Percentiles rank a stretch among this genome's conserved stretches.
phyloP scores from a whole-genome alignment of 2,329 filamentous ascomycete genomes.

The Rhexocercosporidium sp. region DNA sequence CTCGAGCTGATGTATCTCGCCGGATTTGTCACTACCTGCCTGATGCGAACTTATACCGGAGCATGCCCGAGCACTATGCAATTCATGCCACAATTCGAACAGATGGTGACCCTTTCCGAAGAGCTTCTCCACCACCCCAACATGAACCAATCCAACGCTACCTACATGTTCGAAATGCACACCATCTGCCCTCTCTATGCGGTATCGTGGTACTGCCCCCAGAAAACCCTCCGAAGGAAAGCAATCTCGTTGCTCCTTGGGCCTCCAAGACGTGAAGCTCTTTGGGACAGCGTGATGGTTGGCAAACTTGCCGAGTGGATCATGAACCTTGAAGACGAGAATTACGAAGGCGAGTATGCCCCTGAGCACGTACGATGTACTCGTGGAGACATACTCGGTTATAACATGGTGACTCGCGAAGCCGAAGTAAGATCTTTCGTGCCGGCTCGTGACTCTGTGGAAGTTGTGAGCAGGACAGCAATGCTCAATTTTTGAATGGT shows the following conservation, averaged over 20 bases:
- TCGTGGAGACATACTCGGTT: slow-evolving; percentile 7
- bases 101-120: slow-evolving; percentile 9
- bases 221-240: slow-evolving; percentile 12
- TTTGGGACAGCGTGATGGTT: slow-evolving; percentile 18
- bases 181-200: slow-evolving; percentile 67
- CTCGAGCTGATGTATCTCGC: slow-evolving; percentile 11
- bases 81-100: slow-evolving; percentile 46
- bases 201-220: slow-evolving; percentile 52
- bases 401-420: slow-evolving; percentile 1
- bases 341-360: slow-evolving; percentile 11
- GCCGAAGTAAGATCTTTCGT: slow-evolving; percentile 7
- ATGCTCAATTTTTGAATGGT: background rate
- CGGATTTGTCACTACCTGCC: background rate
- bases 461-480: background rate
- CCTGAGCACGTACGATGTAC: slow-evolving; percentile 3
- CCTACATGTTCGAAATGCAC: slow-evolving; percentile 59
- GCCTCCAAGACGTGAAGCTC: slow-evolving; percentile 9
- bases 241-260: slow-evolving; percentile 11
- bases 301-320: slow-evolving; percentile 20
- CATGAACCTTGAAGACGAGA: slow-evolving; percentile 21
- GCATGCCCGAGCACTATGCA: background rate
- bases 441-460: background rate
- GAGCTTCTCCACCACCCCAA: slow-evolving; percentile 3
- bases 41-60: background rate
- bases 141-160: background rate